phyloP scores from a whole-genome alignment of 192 early-diverging fungal genomes.

The Backusella tuberculispora region DNA sequence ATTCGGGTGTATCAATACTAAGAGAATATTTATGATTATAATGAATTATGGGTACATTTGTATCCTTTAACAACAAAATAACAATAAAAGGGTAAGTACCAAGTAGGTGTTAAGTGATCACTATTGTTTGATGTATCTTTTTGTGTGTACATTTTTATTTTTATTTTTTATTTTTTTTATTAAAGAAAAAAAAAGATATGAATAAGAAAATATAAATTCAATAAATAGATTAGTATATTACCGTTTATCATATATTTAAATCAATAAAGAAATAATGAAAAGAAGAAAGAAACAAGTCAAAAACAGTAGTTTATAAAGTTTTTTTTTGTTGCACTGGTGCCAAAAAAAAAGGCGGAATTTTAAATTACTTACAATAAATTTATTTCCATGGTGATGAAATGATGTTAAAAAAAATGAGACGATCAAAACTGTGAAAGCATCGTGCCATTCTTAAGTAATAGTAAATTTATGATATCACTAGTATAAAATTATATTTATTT shows the following conservation, averaged over 20 bases:
- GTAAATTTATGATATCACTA: background rate
- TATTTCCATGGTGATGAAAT: background rate
- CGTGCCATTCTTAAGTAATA: background rate
- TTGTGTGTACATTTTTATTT: background rate
- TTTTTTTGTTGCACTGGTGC: too few species aligned
- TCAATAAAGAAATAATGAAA: background rate
- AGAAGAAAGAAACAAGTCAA: background rate
- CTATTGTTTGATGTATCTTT: background rate
- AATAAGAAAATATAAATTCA: background rate
- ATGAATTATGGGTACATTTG: background rate
- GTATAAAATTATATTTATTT: background rate
- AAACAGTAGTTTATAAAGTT: background rate
- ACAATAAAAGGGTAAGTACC: background rate
- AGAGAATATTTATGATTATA: background rate
- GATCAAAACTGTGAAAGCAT: background rate
- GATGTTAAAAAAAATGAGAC: background rate
- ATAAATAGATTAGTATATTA: background rate
- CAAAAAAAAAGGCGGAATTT: too few species aligned
- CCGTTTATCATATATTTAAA: conserved; percentile 7
- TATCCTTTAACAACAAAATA: background rate
- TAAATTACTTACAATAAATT: background rate
- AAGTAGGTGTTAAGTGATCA: background rate
- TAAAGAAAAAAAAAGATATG: background rate
- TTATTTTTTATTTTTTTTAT: background rate
- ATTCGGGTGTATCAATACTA: background rate